Evolutionary conservation across 1,139 yeast species (phyloP), one percentile per base, ranked within the genome.

Genomic region (Suzukiozyma palmioleophila): DNA sequence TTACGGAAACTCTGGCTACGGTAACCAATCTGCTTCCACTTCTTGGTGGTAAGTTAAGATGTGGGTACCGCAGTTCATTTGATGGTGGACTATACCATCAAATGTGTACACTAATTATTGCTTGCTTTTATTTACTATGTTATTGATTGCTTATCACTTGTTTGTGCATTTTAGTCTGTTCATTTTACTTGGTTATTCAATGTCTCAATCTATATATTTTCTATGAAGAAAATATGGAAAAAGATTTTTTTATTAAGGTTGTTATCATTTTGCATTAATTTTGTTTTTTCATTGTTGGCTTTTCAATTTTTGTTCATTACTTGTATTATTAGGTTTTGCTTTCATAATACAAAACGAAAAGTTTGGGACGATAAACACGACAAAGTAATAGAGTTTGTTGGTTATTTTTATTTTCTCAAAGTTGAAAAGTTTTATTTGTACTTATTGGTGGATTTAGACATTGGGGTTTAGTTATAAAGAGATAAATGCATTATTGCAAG

Each of bases 41-140:
- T 66, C 72, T 33, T 68, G 73, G 73, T 69, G 75, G 75, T 69
- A 58, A 55, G 7, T 7, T 18, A 16, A 34, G 10, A 21, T 11
- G 14, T 6, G 29, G 14, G 29, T 26, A n/a, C 29, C 12, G 14
- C 14, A 26, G 14, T n/a, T 26, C 9, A 10, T 26, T 26, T 26
- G 14, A n/a, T 26, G 12, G 14, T 13, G n/a, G 14, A n/a, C 9
- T 26, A 26, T 26, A 8, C 16, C 16, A 29, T 29, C 16, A 28
- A n/a, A 28, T 28, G 14, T 28, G 16, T 28, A 28, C 8, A 26
- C 13, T 26, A 26, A 26, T 9, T 28, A 10, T 36, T 39, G 32
- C 33, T 30, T 42, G 34, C 39, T 36, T 41, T 35, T 40, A 36
- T 15, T 38, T 44, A 39, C 42, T 43, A 33, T 42, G 33, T 37